phyloP scores from a whole-genome alignment of 805 yeast genomes.

The Candida tammaniensis region DNA sequence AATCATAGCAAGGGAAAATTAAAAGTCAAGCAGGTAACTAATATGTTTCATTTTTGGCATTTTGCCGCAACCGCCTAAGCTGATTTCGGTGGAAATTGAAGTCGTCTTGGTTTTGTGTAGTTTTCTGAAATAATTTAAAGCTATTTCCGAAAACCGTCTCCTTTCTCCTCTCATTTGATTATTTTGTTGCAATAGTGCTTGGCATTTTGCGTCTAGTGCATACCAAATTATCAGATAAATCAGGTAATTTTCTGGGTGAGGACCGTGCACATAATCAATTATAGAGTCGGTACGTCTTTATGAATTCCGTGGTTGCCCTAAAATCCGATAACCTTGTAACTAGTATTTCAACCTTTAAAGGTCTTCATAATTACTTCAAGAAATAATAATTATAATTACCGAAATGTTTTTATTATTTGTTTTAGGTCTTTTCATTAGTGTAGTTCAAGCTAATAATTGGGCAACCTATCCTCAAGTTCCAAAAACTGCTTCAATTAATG shows the following conservation, averaged over 20 bases:
- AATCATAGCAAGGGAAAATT: too few species aligned
- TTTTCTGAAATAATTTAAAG: neutral
- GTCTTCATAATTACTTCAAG: too few species aligned
- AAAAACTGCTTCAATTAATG: slow-evolving; percentile 45
- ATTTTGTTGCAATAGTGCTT: neutral
- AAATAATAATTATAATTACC: too few species aligned
- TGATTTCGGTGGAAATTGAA: too few species aligned
- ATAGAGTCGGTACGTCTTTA: neutral
- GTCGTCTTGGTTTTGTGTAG: slow-evolving; percentile 3
- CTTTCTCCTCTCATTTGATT: neutral
- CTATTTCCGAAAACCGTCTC: slow-evolving; percentile 1
- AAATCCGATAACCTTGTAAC: too few species aligned
- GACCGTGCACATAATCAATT: neutral
- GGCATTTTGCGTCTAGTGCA: slow-evolving; percentile 4
- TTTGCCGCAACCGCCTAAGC: too few species aligned
- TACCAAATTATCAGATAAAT: slow-evolving; percentile 4
- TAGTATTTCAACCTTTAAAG: too few species aligned
- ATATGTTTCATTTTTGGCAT: too few species aligned
- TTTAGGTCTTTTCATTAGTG: slow-evolving; percentile 7
- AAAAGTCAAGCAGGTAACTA: too few species aligned
- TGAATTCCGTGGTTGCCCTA: too few species aligned
- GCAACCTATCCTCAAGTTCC: slow-evolving; percentile 46
- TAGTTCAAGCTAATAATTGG: slow-evolving; percentile 30
- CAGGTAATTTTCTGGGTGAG: too few species aligned
- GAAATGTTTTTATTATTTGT: too few species aligned